Base-by-base conservation (phyloP, 805 yeast genomes). In the Tetrapisispora iriomotensis region DNA sequence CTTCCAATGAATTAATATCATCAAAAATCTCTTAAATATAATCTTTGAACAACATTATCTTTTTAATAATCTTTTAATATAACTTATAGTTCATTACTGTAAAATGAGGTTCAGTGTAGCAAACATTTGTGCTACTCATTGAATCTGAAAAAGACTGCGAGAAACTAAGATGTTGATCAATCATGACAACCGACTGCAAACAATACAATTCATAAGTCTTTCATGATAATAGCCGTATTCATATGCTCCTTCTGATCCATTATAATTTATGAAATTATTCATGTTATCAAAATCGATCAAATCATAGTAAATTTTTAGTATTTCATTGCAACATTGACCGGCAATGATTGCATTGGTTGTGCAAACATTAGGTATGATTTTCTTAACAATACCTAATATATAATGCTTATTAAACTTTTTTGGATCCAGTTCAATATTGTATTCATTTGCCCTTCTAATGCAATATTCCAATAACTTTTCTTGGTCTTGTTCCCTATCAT, bases 341-440 rank as follows among this genome's bases (percentile, higher is more conserved):
- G 96, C 95, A 24, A 90, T 75, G 18, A 90, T 72, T 2, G 97
- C 95, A 58, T 92, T 90, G 0, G 96, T 88, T 2, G 94, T 80
- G 1, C 96, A 95, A 39, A 88, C 83, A 1, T 96, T 88, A 0
- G 98, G 98, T 8, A 90, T 82, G 43, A 90, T 88, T 51, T 81
- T 81, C 58, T 90, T 90, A 38, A 86, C 84, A 25, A 90, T 94
- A 0, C 97, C 97, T 38, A 84, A 68, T 0, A 92, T 78, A 29
- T 83, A 71, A 36, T 71, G 64, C 42, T 74, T 70, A 0, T 90
- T 82, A 9, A 90, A 84, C 0, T 90, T 88, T 1, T 48, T 42
- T n/a, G 36, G 14, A n/a, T 66, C 68, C 13, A 27, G 9, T 17
- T 14, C 26, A 34, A 90, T 90, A 2, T 72, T 71, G 55, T 78